Conservation (phyloP, 208 protist genomes). For the Balamuthia mandrillaris region DNA sequence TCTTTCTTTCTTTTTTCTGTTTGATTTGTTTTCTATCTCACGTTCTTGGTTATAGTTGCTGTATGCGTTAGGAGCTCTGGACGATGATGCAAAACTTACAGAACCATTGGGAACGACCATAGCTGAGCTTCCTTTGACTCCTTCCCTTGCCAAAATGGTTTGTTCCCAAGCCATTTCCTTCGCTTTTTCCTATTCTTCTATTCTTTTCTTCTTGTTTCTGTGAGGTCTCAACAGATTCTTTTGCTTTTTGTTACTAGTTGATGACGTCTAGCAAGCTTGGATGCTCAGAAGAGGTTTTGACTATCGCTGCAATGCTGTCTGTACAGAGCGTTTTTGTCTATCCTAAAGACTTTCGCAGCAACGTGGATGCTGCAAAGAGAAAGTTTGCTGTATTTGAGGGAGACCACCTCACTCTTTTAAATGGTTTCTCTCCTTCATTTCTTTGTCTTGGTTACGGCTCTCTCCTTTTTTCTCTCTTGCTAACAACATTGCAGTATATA, state of each 20-base stretch:
- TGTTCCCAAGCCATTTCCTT: no score
- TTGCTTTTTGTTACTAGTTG: background rate
- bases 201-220: no score
- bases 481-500: constrained; percentile 54
- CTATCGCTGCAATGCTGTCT: constrained; percentile 66
- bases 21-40: background rate
- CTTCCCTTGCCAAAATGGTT: constrained; percentile 67
- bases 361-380: constrained; percentile 20
- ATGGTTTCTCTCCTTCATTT: background rate
- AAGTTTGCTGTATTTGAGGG: constrained; percentile 64
- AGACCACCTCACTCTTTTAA: constrained; percentile 73
- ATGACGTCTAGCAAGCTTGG: constrained; percentile 46
- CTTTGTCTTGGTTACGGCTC: background rate
- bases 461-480: background rate
- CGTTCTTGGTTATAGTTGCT: constrained; percentile 54
- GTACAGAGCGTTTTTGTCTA: constrained; percentile 50
- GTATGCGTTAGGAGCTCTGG: constrained; percentile 77
- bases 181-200: no score
- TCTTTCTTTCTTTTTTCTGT: background rate
- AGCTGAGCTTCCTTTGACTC: constrained; percentile 74
- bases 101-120: constrained; percentile 67
- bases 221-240: background rate
- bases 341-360: background rate
- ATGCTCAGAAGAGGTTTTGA: constrained; percentile 58
- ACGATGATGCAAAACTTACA: constrained; percentile 62